Conservation (phyloP, 2,329 filamentous ascomycete genomes). For the Bipolaris cookei region DNA sequence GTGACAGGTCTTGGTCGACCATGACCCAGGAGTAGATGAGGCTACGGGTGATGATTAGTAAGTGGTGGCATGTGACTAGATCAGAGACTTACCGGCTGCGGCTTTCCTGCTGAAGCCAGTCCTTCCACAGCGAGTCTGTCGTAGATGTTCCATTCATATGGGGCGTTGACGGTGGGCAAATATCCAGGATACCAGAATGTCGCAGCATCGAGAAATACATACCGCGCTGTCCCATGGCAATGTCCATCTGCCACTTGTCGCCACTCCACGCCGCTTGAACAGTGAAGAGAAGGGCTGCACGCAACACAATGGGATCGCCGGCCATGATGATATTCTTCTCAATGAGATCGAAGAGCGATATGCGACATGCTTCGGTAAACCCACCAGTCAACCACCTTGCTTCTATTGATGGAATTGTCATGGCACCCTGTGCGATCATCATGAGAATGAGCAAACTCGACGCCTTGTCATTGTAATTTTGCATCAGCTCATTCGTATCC, state of each 20-base stretch:
- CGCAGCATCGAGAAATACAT: slow-evolving; percentile 77
- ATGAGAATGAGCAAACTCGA: slow-evolving; percentile 70
- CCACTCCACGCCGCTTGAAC: slow-evolving; percentile 74
- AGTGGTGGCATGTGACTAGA: slow-evolving; percentile 26
- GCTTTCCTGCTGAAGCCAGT: slow-evolving; percentile 70
- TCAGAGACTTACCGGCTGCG: slow-evolving; percentile 62
- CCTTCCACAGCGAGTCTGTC: slow-evolving; percentile 63
- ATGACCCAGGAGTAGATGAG: slow-evolving; percentile 78
- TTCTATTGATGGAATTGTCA: slow-evolving; percentile 68
- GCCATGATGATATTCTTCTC: slow-evolving; percentile 74
- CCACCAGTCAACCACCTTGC: slow-evolving; percentile 70
- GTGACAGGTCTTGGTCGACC: slow-evolving; percentile 68
- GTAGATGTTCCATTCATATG: slow-evolving; percentile 52
- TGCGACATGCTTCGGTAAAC: slow-evolving; percentile 72
- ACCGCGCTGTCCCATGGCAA: slow-evolving; percentile 73
- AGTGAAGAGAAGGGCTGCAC: slow-evolving; percentile 71
- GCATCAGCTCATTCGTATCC: slow-evolving; percentile 71
- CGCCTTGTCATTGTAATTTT: slow-evolving; percentile 66
- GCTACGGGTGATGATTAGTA: slow-evolving; percentile 48
- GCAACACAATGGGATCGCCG: slow-evolving; percentile 67
- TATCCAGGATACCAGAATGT: slow-evolving; percentile 70
- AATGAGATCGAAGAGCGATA: slow-evolving; percentile 73
- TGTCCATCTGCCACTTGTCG: slow-evolving; percentile 80
- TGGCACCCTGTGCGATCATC: slow-evolving; percentile 75
- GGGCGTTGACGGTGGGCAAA: slow-evolving; percentile 55